These are phyloP conservation scores for Trichocladium antarcticum DNA, from an alignment of 495 filamentous ascomycete genomes.

Conservation along the genomic window DNA sequence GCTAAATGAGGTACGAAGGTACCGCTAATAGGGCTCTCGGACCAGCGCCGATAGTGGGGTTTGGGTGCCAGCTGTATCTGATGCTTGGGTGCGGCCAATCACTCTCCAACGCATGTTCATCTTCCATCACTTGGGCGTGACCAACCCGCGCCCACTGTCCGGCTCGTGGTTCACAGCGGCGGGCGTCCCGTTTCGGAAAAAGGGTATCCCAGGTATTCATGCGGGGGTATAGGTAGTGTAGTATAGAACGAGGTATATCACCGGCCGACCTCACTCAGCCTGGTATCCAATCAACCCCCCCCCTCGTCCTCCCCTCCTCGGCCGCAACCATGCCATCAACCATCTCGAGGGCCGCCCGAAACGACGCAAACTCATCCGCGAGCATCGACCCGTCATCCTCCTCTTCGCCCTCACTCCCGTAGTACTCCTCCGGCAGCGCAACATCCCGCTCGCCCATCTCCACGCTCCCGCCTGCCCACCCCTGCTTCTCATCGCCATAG, in stretches of 20 bases:
- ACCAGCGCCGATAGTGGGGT: not conserved
- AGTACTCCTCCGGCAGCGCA: too few species aligned
- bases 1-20: conserved; percentile 3
- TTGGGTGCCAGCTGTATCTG: conserved; percentile 6
- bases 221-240: too few species aligned
- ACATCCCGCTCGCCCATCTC: not conserved
- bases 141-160: too few species aligned
- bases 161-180: too few species aligned
- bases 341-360: conserved; percentile 36
- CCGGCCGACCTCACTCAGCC: not conserved
- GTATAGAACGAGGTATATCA: too few species aligned
- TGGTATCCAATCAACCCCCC: not conserved
- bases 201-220: too few species aligned
- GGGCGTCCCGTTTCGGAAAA: too few species aligned
- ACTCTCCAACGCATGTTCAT: conserved; percentile 10
- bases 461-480: not conserved
- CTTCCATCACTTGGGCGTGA: not conserved
- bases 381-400: conserved; percentile 1
- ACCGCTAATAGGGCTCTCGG: not conserved
- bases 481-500: not conserved
- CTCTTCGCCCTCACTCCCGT: not conserved
- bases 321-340: conserved; percentile 38
- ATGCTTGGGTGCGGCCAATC: conserved; percentile 12
- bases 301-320: conserved; percentile 25
- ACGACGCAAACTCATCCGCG: conserved; percentile 34